These are phyloP conservation scores for Aureobasidium sp. DNA, from an alignment of 2,329 filamentous ascomycete species.

Conservation along the genomic window DNA sequence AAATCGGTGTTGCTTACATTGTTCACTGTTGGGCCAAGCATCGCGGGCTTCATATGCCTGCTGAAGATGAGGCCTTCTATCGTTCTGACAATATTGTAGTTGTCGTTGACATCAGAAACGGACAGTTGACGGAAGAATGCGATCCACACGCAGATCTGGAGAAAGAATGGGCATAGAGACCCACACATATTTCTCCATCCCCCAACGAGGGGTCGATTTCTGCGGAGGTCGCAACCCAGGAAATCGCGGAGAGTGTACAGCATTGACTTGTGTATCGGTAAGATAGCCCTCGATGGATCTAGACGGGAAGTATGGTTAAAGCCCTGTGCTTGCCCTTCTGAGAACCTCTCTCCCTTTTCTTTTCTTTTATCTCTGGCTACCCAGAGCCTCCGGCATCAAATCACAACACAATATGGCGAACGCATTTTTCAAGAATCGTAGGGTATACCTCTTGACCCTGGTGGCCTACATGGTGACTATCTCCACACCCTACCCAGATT, in stretches of 20 bases:
- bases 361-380: neutral
- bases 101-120: neutral
- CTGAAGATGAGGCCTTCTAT: no score
- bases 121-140: constrained; percentile 14
- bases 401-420: constrained; percentile 18
- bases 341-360: neutral
- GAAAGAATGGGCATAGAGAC: constrained; percentile 10
- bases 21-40: neutral
- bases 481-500: neutral
- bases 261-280: neutral
- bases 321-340: neutral
- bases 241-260: neutral
- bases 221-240: neutral
- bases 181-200: constrained; percentile 18
- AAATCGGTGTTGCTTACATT: neutral
- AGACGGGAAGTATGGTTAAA: neutral
- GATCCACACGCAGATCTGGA: constrained; percentile 19
- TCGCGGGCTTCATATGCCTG: no score
- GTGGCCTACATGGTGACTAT: constrained; percentile 49
- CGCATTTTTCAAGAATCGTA: constrained; percentile 45
- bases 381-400: neutral
- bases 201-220: neutral
- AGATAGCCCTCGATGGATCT: neutral
- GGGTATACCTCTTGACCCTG: constrained; percentile 48
- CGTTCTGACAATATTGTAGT: neutral